Conservation (phyloP, 2,329 filamentous ascomycete species). For the Epichloe elymi region DNA sequence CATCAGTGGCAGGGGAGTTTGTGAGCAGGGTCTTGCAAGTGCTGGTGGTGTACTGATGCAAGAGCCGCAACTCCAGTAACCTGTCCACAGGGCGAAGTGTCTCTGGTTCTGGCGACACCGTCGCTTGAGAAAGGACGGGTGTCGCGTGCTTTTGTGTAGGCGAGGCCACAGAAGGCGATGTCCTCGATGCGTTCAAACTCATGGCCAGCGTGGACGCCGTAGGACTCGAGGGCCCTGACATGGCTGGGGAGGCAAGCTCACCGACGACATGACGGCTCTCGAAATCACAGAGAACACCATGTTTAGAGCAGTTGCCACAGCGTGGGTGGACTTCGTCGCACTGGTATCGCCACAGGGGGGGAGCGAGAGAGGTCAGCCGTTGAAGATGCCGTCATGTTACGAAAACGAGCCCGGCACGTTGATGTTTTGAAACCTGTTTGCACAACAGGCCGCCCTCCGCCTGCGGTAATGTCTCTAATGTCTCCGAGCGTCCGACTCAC, state of each 20-base stretch:
- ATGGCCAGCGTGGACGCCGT: slow-evolving; percentile 8
- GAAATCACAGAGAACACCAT: slow-evolving; percentile 54
- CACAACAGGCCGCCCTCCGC: too few species aligned
- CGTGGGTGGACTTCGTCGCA: slow-evolving; percentile 54
- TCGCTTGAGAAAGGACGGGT: slow-evolving; percentile 9
- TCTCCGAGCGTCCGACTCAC: slow-evolving; percentile 21
- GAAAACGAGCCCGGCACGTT: background rate
- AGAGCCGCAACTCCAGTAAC: slow-evolving; percentile 46
- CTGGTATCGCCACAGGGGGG: slow-evolving; percentile 17
- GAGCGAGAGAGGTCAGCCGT: background rate
- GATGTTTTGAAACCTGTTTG: too few species aligned
- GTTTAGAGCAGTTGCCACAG: slow-evolving; percentile 54
- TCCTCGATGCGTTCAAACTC: background rate
- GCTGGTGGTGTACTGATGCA: slow-evolving; percentile 50
- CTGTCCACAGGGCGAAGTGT: slow-evolving; percentile 28
- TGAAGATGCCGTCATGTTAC: background rate
- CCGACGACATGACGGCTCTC: slow-evolving; percentile 36
- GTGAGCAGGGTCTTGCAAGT: slow-evolving; percentile 48
- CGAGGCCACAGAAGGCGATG: slow-evolving; percentile 14
- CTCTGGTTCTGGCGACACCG: slow-evolving; percentile 12
- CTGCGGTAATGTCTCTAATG: too few species aligned
- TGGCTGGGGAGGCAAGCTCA: slow-evolving; percentile 27
- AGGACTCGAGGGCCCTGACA: slow-evolving; percentile 6
- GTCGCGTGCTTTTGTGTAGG: slow-evolving; percentile 22
- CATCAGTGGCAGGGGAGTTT: slow-evolving; percentile 35